Percentiles rank a stretch among this genome's conserved stretches.
Evolutionary conservation across 257 asterid species (phyloP).

Genomic region (Linderniella brevidens): DNA sequence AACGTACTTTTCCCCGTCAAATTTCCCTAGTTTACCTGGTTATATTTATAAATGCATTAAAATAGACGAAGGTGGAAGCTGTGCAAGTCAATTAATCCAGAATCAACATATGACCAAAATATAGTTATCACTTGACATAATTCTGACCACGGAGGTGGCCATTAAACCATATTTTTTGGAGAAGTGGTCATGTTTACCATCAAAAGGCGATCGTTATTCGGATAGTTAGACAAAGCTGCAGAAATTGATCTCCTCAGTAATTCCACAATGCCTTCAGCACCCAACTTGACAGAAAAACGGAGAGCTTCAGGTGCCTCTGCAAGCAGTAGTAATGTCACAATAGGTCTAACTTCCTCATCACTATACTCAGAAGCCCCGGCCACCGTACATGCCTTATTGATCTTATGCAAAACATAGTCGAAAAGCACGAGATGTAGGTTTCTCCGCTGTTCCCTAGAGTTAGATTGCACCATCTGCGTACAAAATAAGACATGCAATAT

Average conservation of each 20-base stretch:
- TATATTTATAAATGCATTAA: too few species aligned
- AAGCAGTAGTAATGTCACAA: constrained; percentile 82
- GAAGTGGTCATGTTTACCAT: constrained; percentile 46
- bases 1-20: too few species aligned
- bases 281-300: constrained; percentile 81
- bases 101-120: too few species aligned
- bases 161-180: too few species aligned
- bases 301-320: constrained; percentile 98
- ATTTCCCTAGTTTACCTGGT: too few species aligned
- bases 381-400: constrained; percentile 63
- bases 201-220: constrained; percentile 74
- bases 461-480: constrained; percentile 75
- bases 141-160: too few species aligned
- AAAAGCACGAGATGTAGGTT: constrained; percentile 90
- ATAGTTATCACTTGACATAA: too few species aligned
- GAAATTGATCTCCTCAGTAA: constrained; percentile 80
- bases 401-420: constrained; percentile 80
- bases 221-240: constrained; percentile 63
- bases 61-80: too few species aligned
- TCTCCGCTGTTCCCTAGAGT: constrained; percentile 83
- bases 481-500: constrained; percentile 13
- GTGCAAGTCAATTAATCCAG: too few species aligned
- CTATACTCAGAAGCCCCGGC: constrained; percentile 81
- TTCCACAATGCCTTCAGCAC: constrained; percentile 82
- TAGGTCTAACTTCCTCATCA: constrained; percentile 88